Evolutionary conservation across 306 rosid species (phyloP), one percentile per base, ranked within the genome.

Genomic region (Hylodesmum podocarpum): DNA sequence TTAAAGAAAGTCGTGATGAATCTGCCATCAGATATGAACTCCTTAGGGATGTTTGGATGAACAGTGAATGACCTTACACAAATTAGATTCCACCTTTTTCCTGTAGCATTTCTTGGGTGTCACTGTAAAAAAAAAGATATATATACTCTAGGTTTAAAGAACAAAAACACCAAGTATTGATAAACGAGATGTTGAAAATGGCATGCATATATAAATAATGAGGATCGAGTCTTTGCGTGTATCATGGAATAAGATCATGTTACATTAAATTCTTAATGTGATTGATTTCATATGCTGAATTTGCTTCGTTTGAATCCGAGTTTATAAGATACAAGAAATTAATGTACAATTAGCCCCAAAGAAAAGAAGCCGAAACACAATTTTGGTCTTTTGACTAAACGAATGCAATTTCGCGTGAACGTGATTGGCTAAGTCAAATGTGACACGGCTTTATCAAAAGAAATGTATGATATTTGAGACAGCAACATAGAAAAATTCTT

Each of bases 1-100:
- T 77, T 0, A 88, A 87, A 72, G 91, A 82, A 18, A 85, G 40
- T 27, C 58, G 37, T 58, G 72, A 79, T 27, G 93, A 76, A 73
- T 84, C 75, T 76, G 69, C 93, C 19, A 51, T 85, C 46, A 90
- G 99, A 86, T 95, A 92, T 28, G 98, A 88, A 80, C 96, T 95
- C 22, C 97, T 95, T 41, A 87, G 96, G 67, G 90, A 86, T 39
- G 87, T 91, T 15, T 95, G 99, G 98, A 89, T 75, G 91, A 86
- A 81, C 58, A 86, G 95, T 74, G 83, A 90, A 79, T 90, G 86
- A 86, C 62, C 28, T 27, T 16, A 10, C 76, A 36, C 44, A 43
- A 27, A 57, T 14, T 6, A 39, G 47, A 66, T 57, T 31, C 28
- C 64, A 61, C 40, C 57, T 10, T 36, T 18, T 39, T 59, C 72